Conservation (phyloP, 768 basidiomycete genomes). For the Boletellus ananas region DNA sequence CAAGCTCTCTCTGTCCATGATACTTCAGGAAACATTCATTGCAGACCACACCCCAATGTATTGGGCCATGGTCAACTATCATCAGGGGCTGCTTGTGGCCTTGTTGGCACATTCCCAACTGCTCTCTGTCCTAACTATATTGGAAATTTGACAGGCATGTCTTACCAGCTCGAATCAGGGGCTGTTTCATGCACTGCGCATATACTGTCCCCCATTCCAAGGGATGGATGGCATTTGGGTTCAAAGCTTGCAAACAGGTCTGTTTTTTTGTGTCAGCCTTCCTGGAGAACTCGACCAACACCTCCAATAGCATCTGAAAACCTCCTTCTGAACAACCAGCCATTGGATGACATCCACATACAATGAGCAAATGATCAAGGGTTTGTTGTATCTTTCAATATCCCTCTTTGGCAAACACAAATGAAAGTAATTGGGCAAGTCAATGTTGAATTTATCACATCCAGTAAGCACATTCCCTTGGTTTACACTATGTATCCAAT, state of each 20-base stretch:
- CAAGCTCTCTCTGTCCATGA: constrained; percentile 36
- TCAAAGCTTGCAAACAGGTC: constrained; percentile 14
- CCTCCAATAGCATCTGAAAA: constrained; percentile 38
- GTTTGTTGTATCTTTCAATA: constrained; percentile 50
- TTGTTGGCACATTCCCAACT: constrained; percentile 51
- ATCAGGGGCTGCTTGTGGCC: constrained; percentile 40
- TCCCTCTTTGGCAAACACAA: constrained; percentile 62
- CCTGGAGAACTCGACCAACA: background rate
- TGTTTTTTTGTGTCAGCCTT: constrained; percentile 14
- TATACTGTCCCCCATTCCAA: constrained; percentile 21
- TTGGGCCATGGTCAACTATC: constrained; percentile 35
- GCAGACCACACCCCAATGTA: constrained; percentile 29
- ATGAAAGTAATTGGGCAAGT: constrained; percentile 60
- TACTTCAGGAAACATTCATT: constrained; percentile 26
- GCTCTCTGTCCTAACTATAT: constrained; percentile 39
- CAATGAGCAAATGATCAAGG: constrained; percentile 44
- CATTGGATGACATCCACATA: constrained; percentile 51
- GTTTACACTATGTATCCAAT: background rate
- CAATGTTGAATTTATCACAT: constrained; percentile 63
- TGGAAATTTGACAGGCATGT: constrained; percentile 67
- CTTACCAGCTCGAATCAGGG: constrained; percentile 33
- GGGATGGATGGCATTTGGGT: constrained; percentile 17
- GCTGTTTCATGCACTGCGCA: constrained; percentile 27
- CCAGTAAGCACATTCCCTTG: constrained; percentile 3
- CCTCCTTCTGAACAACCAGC: constrained; percentile 35